These are phyloP conservation scores for Kurtzmaniella natalensis DNA, from an alignment of 1,139 yeast genomes.

Conservation along the genomic window DNA sequence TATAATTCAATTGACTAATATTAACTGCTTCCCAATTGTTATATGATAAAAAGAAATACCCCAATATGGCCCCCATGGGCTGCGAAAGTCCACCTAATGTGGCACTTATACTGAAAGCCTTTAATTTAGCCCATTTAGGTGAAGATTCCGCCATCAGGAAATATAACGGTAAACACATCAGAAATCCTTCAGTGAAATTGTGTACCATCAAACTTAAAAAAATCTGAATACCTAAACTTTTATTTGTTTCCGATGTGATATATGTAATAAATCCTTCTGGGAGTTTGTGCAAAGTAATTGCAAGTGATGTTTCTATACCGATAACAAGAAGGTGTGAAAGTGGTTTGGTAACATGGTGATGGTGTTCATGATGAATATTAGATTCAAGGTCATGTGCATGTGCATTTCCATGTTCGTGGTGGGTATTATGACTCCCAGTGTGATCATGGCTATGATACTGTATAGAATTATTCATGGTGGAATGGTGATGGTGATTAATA, in stretches of 20 bases:
- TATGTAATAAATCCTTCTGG: constrained; percentile 94
- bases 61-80: constrained; percentile 83
- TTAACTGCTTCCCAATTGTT: constrained; percentile 28
- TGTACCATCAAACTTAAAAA: constrained; percentile 83
- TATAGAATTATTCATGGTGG: neutral
- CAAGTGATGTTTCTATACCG: constrained; percentile 86
- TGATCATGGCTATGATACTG: too few relatives aligned
- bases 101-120: constrained; percentile 64
- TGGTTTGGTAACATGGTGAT: constrained; percentile 77
- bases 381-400: constrained; percentile 9
- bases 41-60: constrained; percentile 51
- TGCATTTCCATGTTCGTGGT: constrained; percentile 7
- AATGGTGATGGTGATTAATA: too few relatives aligned
- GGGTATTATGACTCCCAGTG: constrained; percentile 6
- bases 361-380: constrained; percentile 47
- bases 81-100: constrained; percentile 80
- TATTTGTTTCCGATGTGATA: constrained; percentile 72
- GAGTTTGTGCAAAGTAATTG: constrained; percentile 81
- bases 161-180: constrained; percentile 87
- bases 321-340: constrained; percentile 73
- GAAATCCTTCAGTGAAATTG: constrained; percentile 92
- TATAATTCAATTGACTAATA: constrained; percentile 30
- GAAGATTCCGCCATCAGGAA: constrained; percentile 45
- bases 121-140: constrained; percentile 39
- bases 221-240: constrained; percentile 69